These are phyloP conservation scores for Fusarium pininemorale DNA, from an alignment of 2,329 filamentous ascomycete genomes.

Conservation along the genomic window DNA sequence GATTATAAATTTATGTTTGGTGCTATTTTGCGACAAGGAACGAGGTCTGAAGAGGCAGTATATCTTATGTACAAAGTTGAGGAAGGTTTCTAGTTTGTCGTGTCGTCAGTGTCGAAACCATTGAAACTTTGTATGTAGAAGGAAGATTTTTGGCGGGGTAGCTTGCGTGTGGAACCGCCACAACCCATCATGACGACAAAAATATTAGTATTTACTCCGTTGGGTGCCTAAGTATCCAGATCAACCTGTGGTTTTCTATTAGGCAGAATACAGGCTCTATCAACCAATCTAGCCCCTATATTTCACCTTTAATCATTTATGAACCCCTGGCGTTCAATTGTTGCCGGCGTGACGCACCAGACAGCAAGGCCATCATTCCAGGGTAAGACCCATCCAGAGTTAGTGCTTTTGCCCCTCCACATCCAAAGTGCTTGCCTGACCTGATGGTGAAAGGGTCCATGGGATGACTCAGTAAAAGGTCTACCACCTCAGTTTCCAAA, in stretches of 20 bases:
- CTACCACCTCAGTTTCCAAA: not conserved
- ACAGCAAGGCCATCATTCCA: not conserved
- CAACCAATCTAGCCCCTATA: no score
- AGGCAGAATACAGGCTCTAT: not conserved
- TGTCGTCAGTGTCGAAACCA: not conserved
- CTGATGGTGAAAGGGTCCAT: not conserved
- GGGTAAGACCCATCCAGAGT: slow-evolving; percentile 15
- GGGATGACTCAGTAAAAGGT: slow-evolving; percentile 16
- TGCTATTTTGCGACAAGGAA: not conserved
- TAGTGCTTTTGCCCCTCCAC: not conserved
- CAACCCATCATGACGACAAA: not conserved
- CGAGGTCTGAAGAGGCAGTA: not conserved
- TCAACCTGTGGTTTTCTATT: not conserved
- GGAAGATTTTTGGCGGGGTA: slow-evolving; percentile 33
- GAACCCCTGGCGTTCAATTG: not conserved
- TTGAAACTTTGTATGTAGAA: not conserved
- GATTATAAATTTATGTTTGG: not conserved
- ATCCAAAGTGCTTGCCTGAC: slow-evolving; percentile 1
- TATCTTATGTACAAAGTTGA: not conserved
- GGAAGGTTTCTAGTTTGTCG: not conserved
- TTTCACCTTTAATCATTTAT: not conserved
- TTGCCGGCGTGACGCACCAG: slow-evolving; percentile 15
- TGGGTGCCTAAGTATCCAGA: not conserved
- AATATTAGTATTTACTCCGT: not conserved
- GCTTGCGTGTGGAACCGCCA: slow-evolving; percentile 6